Evolutionary conservation across 768 basidiomycete species (phyloP).

Genomic region (Cystobasidium ongulense): DNA sequence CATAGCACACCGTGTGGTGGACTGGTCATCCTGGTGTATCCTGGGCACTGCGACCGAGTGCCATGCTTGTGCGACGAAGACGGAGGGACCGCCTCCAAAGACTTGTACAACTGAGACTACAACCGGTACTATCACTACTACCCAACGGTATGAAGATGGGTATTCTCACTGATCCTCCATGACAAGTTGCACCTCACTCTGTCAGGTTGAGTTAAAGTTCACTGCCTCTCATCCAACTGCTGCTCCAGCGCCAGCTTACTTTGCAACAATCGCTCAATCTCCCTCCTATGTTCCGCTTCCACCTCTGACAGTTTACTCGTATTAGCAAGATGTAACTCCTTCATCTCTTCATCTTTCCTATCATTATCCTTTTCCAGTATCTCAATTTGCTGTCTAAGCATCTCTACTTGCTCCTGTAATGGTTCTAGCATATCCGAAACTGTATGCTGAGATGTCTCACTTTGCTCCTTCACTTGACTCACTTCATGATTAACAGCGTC

Average conservation of each 20-base stretch:
- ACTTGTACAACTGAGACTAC: too few relatives aligned
- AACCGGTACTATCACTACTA: not conserved
- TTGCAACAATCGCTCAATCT: conserved; percentile 1
- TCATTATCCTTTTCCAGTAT: not conserved
- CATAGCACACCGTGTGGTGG: too few relatives aligned
- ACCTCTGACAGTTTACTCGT: not conserved
- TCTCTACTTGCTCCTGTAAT: not conserved
- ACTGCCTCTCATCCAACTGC: conserved; percentile 3
- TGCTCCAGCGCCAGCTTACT: conserved; percentile 1
- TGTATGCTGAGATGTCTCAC: not conserved
- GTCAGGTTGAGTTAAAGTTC: too few relatives aligned
- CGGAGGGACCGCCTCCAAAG: too few relatives aligned
- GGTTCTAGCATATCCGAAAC: not conserved
- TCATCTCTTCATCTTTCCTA: conserved; percentile 10
- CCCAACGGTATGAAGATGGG: not conserved
- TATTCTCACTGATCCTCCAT: not conserved
- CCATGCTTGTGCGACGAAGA: too few relatives aligned
- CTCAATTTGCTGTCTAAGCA: not conserved
- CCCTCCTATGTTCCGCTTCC: conserved; percentile 2
- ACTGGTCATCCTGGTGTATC: too few relatives aligned
- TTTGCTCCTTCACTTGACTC: not conserved
- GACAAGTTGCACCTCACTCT: not conserved
- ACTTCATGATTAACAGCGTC: not conserved
- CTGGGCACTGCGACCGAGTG: too few relatives aligned
- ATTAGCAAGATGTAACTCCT: conserved; percentile 23